A percentile compares a stretch with the other conserved stretches of the same genome.
Conservation (phyloP, 192 early-diverging fungal genomes). For the Polychytrium aggregatum region DNA sequence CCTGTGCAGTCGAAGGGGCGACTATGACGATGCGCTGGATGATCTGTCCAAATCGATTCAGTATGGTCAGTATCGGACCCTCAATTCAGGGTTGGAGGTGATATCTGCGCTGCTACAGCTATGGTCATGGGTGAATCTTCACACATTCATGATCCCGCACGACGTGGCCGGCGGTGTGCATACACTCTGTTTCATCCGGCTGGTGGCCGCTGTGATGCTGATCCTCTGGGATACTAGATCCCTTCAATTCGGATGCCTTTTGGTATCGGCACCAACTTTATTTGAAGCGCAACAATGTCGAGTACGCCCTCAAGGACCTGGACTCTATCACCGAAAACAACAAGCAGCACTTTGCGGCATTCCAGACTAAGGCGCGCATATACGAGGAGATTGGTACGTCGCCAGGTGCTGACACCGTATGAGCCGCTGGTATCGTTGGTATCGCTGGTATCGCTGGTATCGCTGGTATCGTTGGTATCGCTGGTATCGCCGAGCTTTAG, state of each 20-base stretch:
- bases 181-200: neutral
- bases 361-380: constrained; percentile 34
- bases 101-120: neutral
- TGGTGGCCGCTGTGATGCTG: neutral
- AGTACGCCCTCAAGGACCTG: constrained; percentile 31
- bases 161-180: no score
- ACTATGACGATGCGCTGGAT: constrained; percentile 22
- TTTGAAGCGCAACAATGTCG: constrained; percentile 23
- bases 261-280: constrained; percentile 44
- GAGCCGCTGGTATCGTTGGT: no score
- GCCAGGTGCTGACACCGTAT: no score
- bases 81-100: no score
- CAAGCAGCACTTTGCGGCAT: constrained; percentile 34
- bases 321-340: constrained; percentile 40
- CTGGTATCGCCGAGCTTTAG: no score
- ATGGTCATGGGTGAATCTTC: neutral
- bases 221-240: constrained; percentile 14
- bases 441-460: no score
- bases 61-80: constrained; percentile 22
- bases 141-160: neutral
- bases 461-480: no score
- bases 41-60: constrained; percentile 35
- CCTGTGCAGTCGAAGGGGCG: constrained; percentile 17
- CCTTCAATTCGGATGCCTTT: constrained; percentile 37
- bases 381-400: constrained; percentile 32